Conservation (phyloP, 495 filamentous ascomycete species). For the Lepraria neglecta region DNA sequence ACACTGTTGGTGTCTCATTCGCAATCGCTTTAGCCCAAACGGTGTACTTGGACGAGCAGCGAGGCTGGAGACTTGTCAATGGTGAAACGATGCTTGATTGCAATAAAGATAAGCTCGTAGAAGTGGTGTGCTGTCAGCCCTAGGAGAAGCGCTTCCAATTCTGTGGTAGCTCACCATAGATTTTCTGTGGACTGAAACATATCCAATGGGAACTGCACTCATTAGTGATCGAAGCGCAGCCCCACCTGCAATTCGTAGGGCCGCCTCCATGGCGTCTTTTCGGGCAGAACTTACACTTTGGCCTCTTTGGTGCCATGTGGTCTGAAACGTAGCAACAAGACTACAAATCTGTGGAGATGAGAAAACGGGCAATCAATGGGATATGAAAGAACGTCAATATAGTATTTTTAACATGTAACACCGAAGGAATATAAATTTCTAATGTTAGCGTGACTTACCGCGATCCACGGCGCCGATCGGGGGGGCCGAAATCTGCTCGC, state of each 20-base stretch:
- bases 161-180: slow-evolving; percentile 3
- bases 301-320: not conserved
- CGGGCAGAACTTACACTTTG: not conserved
- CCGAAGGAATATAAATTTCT: not conserved
- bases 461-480: not conserved
- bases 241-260: not conserved
- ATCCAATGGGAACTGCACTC: not conserved
- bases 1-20: not conserved
- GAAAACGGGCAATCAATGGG: not conserved
- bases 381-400: not conserved
- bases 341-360: not conserved
- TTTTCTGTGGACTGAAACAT: not conserved
- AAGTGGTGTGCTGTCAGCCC: not conserved
- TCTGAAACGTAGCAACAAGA: not conserved
- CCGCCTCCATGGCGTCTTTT: not conserved
- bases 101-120: not conserved
- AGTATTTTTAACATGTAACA: slow-evolving; percentile 2
- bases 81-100: slow-evolving; percentile 5
- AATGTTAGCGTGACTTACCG: slow-evolving; percentile 1
- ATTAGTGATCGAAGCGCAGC: not conserved
- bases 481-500: no score
- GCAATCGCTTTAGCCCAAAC: slow-evolving; percentile 10
- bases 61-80: not conserved
- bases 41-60: slow-evolving; percentile 21
- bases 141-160: slow-evolving; percentile 4